Evolutionary conservation across 495 filamentous ascomycete species (phyloP).

Genomic region (Neurospora cerealis): DNA sequence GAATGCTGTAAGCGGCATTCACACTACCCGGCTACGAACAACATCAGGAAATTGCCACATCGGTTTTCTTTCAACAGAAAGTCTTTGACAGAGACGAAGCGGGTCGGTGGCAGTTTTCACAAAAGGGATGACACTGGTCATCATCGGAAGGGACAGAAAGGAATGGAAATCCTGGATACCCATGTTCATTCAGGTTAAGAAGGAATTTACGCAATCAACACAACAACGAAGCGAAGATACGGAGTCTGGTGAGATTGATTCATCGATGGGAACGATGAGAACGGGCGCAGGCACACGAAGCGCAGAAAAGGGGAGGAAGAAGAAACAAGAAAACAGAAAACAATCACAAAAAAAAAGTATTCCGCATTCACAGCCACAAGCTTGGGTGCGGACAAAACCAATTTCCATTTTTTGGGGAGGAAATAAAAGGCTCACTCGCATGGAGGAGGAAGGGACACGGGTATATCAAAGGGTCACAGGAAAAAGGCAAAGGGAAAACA

Average conservation of each 20-base stretch:
- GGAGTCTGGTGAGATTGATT: not conserved
- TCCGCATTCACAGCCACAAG: not conserved
- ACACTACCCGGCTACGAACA: not conserved
- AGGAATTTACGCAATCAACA: too few relatives aligned
- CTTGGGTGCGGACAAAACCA: not conserved
- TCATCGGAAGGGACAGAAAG: not conserved
- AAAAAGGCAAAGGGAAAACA: not conserved
- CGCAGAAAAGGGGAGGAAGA: not conserved
- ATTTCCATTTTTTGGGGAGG: not conserved
- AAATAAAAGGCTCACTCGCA: not conserved
- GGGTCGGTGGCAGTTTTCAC: not conserved
- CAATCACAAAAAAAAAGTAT: not conserved
- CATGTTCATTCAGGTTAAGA: too few relatives aligned
- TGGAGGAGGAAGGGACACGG: not conserved
- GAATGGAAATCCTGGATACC: not conserved
- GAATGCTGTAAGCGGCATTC: not conserved
- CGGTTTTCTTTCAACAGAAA: not conserved
- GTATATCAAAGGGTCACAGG: not conserved
- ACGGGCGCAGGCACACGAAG: not conserved
- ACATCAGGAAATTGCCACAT: not conserved
- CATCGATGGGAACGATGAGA: not conserved
- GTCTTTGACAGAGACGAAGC: not conserved
- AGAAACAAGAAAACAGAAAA: not conserved
- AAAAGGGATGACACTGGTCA: not conserved
- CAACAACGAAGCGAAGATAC: not conserved